These are phyloP conservation scores for Citeromyces hawaiiensis DNA, from an alignment of 1,139 yeast species.

Conservation along the genomic window DNA sequence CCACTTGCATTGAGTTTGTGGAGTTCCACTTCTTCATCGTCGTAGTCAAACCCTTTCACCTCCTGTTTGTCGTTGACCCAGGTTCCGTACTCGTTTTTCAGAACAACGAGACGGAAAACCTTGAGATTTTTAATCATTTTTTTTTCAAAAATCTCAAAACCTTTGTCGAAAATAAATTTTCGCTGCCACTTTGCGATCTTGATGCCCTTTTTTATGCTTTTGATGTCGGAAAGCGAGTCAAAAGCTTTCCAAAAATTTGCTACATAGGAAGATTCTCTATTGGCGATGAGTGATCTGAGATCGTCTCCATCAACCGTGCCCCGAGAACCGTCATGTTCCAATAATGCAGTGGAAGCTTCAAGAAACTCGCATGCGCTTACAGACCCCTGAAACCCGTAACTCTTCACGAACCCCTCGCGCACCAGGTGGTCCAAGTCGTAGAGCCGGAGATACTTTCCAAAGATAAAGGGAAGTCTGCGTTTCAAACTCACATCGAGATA, in stretches of 20 bases:
- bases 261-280: constrained; percentile 65
- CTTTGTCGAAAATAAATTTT: constrained; percentile 76
- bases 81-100: constrained; percentile 47
- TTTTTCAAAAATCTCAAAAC: constrained; percentile 79
- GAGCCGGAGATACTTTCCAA: constrained; percentile 54
- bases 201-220: constrained; percentile 54
- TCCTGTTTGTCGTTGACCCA: constrained; percentile 10
- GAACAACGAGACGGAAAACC: constrained; percentile 72
- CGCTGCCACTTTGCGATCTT: constrained; percentile 74
- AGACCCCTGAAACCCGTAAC: constrained; percentile 79
- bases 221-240: constrained; percentile 69
- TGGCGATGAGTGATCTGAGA: constrained; percentile 23
- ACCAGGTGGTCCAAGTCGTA: constrained; percentile 79
- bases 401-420: constrained; percentile 75
- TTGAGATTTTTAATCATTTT: constrained; percentile 67
- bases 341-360: constrained; percentile 72
- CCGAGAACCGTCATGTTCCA: constrained; percentile 44
- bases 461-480: constrained; percentile 55
- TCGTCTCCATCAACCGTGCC: constrained; percentile 7
- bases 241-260: constrained; percentile 90
- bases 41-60: constrained; percentile 7
- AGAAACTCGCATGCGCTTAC: constrained; percentile 90
- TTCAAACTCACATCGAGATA: constrained; percentile 79
- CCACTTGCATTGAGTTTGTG: constrained; percentile 29
- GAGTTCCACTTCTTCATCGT: constrained; percentile 20